Conservation (phyloP, 345 rosid genomes). For the Aegle marmelos region DNA sequence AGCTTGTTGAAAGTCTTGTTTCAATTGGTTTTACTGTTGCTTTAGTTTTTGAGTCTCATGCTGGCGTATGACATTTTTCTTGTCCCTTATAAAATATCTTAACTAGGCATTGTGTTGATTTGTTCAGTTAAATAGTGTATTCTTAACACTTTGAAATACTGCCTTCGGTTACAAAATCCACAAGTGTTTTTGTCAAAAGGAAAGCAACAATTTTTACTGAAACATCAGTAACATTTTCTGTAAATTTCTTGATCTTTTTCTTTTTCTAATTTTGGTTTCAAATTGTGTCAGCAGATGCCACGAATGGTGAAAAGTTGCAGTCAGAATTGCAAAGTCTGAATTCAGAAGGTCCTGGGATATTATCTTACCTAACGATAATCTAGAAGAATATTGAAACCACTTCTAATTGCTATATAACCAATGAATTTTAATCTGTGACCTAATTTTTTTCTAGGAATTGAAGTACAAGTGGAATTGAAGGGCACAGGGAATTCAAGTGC, state of each 20-base stretch:
- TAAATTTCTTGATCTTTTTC: neutral
- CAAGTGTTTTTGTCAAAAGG: neutral
- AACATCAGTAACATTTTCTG: neutral
- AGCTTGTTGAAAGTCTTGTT: neutral
- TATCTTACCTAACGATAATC: neutral
- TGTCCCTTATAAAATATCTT: neutral
- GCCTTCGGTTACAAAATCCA: neutral
- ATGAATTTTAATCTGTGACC: neutral
- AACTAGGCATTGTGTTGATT: neutral
- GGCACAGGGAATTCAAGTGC: conserved; percentile 44
- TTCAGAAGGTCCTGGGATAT: conserved; percentile 53
- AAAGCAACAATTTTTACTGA: neutral
- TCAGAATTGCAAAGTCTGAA: conserved; percentile 67
- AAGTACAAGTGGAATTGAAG: conserved; percentile 79
- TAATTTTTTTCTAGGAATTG: conserved; percentile 43
- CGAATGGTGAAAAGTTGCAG: conserved; percentile 59
- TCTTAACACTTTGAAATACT: neutral
- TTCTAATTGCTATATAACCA: neutral
- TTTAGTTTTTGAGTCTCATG: neutral
- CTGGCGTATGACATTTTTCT: neutral
- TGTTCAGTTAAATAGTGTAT: neutral
- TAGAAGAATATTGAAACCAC: neutral
- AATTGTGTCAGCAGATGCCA: conserved; percentile 37
- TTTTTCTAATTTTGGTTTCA: neutral
- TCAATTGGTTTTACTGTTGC: neutral